These are phyloP conservation scores for Epichloe glyceriae DNA, from an alignment of 2,329 filamentous ascomycete species.

Conservation along the genomic window DNA sequence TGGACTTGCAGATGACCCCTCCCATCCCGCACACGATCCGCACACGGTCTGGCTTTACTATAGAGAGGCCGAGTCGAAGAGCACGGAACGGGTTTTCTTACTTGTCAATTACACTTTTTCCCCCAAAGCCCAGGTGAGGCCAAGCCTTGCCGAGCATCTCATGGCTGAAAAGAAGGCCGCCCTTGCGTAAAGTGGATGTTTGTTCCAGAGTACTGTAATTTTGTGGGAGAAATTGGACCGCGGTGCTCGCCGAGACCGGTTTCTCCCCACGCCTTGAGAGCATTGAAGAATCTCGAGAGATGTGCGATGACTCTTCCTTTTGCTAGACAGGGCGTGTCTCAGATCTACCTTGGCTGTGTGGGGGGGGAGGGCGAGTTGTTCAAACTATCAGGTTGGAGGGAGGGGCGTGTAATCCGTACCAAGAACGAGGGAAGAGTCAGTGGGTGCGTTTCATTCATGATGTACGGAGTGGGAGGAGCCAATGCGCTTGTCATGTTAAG, in stretches of 20 bases:
- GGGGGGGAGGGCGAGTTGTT: too few relatives aligned
- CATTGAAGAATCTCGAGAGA: neutral
- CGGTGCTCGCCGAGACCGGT: neutral
- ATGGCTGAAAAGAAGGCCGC: neutral
- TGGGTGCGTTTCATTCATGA: neutral
- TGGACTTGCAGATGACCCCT: neutral
- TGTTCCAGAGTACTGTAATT: neutral
- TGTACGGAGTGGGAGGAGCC: neutral
- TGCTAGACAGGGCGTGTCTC: neutral
- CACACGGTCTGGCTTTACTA: too few relatives aligned
- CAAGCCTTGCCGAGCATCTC: too few relatives aligned
- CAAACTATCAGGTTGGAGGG: too few relatives aligned
- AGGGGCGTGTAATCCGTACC: too few relatives aligned
- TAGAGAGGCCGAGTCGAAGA: too few relatives aligned
- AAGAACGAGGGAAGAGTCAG: neutral
- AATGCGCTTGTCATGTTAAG: neutral
- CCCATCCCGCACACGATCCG: neutral
- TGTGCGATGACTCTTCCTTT: neutral
- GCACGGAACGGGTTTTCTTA: too few relatives aligned
- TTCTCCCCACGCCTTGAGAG: neutral
- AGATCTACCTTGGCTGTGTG: neutral
- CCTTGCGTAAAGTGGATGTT: conserved; percentile 2
- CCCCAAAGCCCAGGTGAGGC: too few relatives aligned
- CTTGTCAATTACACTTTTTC: too few relatives aligned
- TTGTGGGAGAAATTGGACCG: neutral